Evolutionary conservation across 331 rosid species (phyloP), one percentile per base, ranked within the genome.

Genomic region (Acacia pycnantha): DNA sequence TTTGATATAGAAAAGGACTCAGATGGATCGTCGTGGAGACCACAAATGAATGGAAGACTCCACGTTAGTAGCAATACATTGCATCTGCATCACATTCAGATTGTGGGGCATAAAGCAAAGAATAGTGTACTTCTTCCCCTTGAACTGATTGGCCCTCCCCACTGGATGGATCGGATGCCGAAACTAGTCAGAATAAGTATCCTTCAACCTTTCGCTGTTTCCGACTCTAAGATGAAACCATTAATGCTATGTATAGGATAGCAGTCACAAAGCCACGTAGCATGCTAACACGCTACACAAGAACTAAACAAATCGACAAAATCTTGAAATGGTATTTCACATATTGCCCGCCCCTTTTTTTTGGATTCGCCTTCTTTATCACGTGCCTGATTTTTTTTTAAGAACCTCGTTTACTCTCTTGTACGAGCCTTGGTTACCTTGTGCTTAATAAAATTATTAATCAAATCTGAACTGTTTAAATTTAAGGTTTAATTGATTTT

Each of bases 11-110:
- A 44, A 68, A 66, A 71, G 29, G 82, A 73, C 33, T 27, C 3
- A 0, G 72, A 37, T 6, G 15, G 70, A 26, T 26, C 0, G 67
- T 24, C 4, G 21, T 6, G 29, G 31, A 58, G 65, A 22, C 15
- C 65, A 22, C 2, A 22, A 13, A 58, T 22, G 31, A 13, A 58
- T 22, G 31, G 65, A 56, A 56, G 64, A 21, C 10, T 77, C 83
- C 27, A 41, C 73, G 26, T 58, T 58, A 48, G 31, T 47, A 43
- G 50, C 62, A 53, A 74, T 58, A 47, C 81, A 75, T 68, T 46
- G 69, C 77, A 84, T 61, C 46, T 46, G 69, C 77, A 84, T 61
- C 46, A 56, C 79, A 66, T 65, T 78, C 41, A 31, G 51, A 26
- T 24, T 40, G 47, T 50, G 65, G n/a, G 59, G 21, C 59, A 65